These are phyloP conservation scores for Helotiales sp. DNA, from an alignment of 2,329 filamentous ascomycete species.

Conservation along the genomic window DNA sequence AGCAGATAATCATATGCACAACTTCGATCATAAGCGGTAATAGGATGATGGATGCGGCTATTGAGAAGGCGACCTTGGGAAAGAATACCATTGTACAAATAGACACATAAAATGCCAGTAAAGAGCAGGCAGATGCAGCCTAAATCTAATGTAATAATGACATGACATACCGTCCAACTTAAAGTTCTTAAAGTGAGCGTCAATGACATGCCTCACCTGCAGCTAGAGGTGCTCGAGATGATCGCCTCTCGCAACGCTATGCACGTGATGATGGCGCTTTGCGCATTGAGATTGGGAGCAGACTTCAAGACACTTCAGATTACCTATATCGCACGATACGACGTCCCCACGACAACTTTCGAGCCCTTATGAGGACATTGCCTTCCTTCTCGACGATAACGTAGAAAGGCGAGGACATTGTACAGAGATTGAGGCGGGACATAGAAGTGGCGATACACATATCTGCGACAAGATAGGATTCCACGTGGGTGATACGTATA, in stretches of 20 bases:
- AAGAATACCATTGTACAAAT: slow-evolving; percentile 22
- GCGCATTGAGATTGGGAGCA: too few species aligned
- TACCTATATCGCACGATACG: slow-evolving; percentile 27
- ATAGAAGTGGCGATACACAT: slow-evolving; percentile 23
- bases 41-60: slow-evolving; percentile 81
- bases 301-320: too few species aligned
- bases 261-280: too few species aligned
- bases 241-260: too few species aligned
- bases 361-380: slow-evolving; percentile 12
- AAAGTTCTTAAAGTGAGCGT: background rate
- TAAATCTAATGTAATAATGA: slow-evolving; percentile 17
- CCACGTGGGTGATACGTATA: slow-evolving; percentile 35
- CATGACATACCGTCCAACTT: background rate
- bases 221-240: background rate
- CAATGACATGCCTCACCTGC: background rate
- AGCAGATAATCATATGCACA: slow-evolving; percentile 87
- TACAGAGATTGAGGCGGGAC: slow-evolving; percentile 17
- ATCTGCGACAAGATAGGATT: slow-evolving; percentile 33
- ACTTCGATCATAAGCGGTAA: slow-evolving; percentile 90
- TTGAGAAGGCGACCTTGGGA: slow-evolving; percentile 56
- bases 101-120: slow-evolving; percentile 18
- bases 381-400: slow-evolving; percentile 15
- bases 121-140: background rate
- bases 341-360: slow-evolving; percentile 22
- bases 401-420: slow-evolving; percentile 10